These are phyloP conservation scores for Ocimum tenuiflorum DNA, from an alignment of 257 asterid species.

Conservation along the genomic window DNA sequence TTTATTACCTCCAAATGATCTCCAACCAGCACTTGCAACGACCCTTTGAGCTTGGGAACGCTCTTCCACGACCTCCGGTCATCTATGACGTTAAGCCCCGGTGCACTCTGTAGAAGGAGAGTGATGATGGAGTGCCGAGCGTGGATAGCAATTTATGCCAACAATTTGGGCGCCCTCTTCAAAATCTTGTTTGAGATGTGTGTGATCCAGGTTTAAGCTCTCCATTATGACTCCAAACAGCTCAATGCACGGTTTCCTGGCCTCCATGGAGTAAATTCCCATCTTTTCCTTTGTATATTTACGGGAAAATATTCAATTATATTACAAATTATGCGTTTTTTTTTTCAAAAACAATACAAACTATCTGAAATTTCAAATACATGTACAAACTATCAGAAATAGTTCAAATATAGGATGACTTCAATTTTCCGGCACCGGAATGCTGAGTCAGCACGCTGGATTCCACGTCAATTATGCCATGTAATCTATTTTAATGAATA, in stretches of 20 bases:
- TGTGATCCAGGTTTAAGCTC: constrained; percentile 19
- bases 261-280: constrained; percentile 22
- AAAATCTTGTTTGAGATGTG: constrained; percentile 14
- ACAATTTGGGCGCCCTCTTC: constrained; percentile 28
- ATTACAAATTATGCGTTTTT: too few relatives aligned
- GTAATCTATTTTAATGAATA: too few relatives aligned
- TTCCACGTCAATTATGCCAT: too few relatives aligned
- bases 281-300: constrained; percentile 24
- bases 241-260: constrained; percentile 20
- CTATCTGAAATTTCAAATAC: too few relatives aligned
- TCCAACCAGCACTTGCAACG: constrained; percentile 28
- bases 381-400: too few relatives aligned
- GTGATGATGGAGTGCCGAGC: constrained; percentile 37
- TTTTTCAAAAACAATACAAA: too few relatives aligned
- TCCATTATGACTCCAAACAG: constrained; percentile 33
- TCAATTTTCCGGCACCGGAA: too few relatives aligned
- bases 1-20: constrained; percentile 36
- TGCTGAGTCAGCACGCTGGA: too few relatives aligned
- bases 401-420: too few relatives aligned
- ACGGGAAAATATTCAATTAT: too few relatives aligned
- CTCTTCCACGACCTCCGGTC: constrained; percentile 15
- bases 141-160: constrained; percentile 31
- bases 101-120: constrained; percentile 25
- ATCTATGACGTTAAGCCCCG: constrained; percentile 30
- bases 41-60: constrained; percentile 19